Base-by-base conservation (phyloP, 345 rosid genomes). In the Physaria fendleri region DNA sequence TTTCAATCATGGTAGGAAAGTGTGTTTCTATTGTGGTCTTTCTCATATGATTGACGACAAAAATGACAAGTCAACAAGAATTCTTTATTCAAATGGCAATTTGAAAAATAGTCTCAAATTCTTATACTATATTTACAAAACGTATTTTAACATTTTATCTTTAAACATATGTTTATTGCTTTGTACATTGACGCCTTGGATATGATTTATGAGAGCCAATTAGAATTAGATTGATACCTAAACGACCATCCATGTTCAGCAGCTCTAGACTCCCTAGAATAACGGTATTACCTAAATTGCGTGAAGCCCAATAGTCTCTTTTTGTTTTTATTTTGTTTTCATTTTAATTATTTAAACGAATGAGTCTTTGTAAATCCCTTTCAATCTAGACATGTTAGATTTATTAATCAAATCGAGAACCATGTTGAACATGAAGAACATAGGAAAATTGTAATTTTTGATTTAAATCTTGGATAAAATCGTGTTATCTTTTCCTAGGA, bases 231-330 rank as follows among this genome's bases (percentile, higher is more conserved):
- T 38, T 13, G 14, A 23, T 23, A 12, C 32, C 42, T 34, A 24
- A 55, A 23, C 17, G n/a, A 40, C 49, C 27, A 43, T 21, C 22
- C 42, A 44, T 59, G 32, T 43, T 30, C 12, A 40, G n/a, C n/a
- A n/a, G 62, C 27, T 15, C 12, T 25, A 37, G 21, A 25, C 48
- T 37, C 48, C 47, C 15, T 62, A 37, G 0, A 48, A n/a, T 48
- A 61, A 48, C 56, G 66, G 35, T 47, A 7, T 12, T 35, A 34
- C 46, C 53, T 44, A 17, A 61, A n/a, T 24, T 16, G 46, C 27
- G 66, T 61, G 38, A 49, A 61, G 28, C 46, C 45, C 17, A 8
- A 1, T 21, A 11, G 8, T 57, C 52, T 42, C 61, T 10, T 23
- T 0, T 18, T 4, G 15, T 20, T 4, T 8, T 5, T 21, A 20